A percentile compares a stretch with the other conserved stretches of the same genome.
Conservation (phyloP, 2,329 filamentous ascomycete species). For the Colletotrichum truncatum region DNA sequence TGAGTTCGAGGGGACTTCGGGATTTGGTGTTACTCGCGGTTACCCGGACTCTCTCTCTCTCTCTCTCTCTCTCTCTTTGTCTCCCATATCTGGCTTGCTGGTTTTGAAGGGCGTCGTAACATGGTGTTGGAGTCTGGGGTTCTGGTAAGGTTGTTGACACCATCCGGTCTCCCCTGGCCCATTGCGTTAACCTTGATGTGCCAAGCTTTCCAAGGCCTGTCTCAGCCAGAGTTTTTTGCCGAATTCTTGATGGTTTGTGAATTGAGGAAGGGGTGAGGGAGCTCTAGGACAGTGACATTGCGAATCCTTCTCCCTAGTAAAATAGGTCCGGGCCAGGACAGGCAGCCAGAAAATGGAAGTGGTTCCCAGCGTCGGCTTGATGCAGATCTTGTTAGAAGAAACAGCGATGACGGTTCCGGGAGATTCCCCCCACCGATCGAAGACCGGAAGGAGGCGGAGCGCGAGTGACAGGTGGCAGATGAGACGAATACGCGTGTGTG, state of each 20-base stretch:
- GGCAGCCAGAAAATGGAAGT: neutral
- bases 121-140: constrained; percentile 3
- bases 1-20: neutral
- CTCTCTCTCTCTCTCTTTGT: too few species aligned
- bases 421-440: constrained; percentile 33
- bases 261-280: neutral
- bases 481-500: constrained; percentile 34
- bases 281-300: neutral
- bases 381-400: constrained; percentile 34
- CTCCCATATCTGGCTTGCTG: constrained; percentile 7
- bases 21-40: neutral
- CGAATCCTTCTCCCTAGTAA: neutral
- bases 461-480: constrained; percentile 33
- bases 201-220: constrained; percentile 27
- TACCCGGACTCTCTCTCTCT: neutral
- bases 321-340: neutral
- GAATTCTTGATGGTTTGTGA: constrained; percentile 20
- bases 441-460: constrained; percentile 37
- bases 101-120: neutral
- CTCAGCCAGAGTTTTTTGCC: constrained; percentile 21
- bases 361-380: constrained; percentile 26
- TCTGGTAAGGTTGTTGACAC: constrained; percentile 9
- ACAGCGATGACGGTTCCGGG: constrained; percentile 30
- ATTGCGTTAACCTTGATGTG: constrained; percentile 14
- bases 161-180: constrained; percentile 12